These are phyloP conservation scores for Blepharisma japonicum DNA, from an alignment of 73 alveolate genomes.

Conservation along the genomic window DNA sequence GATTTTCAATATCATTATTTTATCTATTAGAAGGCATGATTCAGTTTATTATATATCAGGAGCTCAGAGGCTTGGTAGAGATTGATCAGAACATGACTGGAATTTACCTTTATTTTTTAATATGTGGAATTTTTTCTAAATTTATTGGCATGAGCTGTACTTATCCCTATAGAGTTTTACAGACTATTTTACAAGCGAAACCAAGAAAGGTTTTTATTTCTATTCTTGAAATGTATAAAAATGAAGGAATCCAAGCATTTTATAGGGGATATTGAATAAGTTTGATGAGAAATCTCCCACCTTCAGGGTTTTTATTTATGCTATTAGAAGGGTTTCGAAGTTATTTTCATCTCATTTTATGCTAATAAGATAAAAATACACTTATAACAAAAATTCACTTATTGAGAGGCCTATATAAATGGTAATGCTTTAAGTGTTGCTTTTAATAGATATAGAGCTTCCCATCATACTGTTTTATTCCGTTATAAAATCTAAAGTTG, in stretches of 20 bases:
- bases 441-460: too few species aligned
- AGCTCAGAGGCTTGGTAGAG: neutral
- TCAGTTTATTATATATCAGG: neutral
- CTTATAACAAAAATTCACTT: too few species aligned
- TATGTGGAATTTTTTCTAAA: neutral
- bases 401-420: too few species aligned
- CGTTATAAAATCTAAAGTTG: too few species aligned
- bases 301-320: constrained; percentile 24
- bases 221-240: neutral
- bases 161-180: constrained; percentile 13
- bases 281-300: constrained; percentile 3
- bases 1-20: neutral
- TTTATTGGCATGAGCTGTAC: constrained; percentile 2
- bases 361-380: too few species aligned
- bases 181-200: neutral
- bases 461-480: too few species aligned
- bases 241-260: neutral
- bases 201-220: neutral
- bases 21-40: constrained; percentile 21
- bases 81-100: neutral
- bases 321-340: neutral
- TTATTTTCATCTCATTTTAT: too few species aligned
- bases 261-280: neutral
- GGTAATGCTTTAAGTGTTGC: too few species aligned
- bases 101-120: neutral